Evolutionary conservation across 1,284 basidiomycete genomes (phyloP).

Genomic region (Puccinia coronata): DNA sequence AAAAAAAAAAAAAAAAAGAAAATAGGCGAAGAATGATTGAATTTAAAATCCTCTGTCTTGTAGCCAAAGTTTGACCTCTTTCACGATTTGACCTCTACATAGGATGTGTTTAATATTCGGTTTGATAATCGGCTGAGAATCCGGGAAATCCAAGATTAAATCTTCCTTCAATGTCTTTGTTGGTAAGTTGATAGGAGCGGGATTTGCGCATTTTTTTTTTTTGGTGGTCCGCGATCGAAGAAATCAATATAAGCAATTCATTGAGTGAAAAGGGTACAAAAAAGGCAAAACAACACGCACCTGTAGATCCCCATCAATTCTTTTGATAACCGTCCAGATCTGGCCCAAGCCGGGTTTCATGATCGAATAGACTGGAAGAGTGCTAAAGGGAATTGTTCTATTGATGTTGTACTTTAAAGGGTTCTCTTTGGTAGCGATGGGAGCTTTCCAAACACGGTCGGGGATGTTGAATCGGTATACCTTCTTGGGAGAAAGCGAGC

Average conservation of each 20-base stretch:
- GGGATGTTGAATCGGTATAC: constrained; percentile 28
- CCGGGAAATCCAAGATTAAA: constrained; percentile 33
- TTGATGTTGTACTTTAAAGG: constrained; percentile 18
- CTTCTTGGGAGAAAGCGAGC: neutral
- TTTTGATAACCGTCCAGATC: constrained; percentile 39
- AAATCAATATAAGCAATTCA: neutral
- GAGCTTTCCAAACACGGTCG: constrained; percentile 40
- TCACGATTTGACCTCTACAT: constrained; percentile 37
- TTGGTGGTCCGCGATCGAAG: neutral
- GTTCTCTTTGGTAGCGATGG: neutral
- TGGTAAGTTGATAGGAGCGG: neutral
- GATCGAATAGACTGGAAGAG: constrained; percentile 39
- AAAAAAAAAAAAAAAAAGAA: neutral
- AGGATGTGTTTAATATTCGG: constrained; percentile 12
- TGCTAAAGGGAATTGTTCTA: constrained; percentile 30
- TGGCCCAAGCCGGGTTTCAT: constrained; percentile 44
- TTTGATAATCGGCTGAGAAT: constrained; percentile 32
- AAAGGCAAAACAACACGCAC: constrained; percentile 25
- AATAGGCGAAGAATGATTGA: neutral
- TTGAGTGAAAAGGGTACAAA: neutral
- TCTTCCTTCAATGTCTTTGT: constrained; percentile 36
- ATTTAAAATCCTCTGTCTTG: constrained; percentile 48
- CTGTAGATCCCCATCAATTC: constrained; percentile 38
- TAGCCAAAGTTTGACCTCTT: constrained; percentile 46
- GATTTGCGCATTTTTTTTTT: neutral